Evolutionary conservation across 2,329 filamentous ascomycete genomes (phyloP).

Genomic region (Pseudogymnoascus sp.): DNA sequence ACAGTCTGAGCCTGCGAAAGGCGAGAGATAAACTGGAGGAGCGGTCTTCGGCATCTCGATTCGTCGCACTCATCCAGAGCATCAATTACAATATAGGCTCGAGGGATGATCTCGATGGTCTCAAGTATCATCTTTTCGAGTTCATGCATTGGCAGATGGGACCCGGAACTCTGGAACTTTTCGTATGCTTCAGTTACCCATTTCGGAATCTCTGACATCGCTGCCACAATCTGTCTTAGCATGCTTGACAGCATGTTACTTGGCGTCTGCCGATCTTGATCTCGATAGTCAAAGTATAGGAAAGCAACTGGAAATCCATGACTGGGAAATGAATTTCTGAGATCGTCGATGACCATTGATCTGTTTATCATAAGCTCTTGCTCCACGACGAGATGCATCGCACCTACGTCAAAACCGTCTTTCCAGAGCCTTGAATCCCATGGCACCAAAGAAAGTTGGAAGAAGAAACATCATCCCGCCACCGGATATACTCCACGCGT

Average conservation of each 20-base stretch:
- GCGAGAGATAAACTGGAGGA: background rate
- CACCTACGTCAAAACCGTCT: conserved; percentile 20
- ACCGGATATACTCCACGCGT: background rate
- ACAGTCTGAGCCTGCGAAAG: background rate
- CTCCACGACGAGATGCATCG: background rate
- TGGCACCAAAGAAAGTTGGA: conserved; percentile 18
- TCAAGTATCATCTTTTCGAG: conserved; percentile 4
- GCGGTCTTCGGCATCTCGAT: background rate
- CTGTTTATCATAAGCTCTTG: background rate
- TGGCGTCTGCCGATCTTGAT: conserved; percentile 21
- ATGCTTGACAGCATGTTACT: conserved; percentile 21
- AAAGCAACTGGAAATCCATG: conserved; percentile 17
- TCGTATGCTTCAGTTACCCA: conserved; percentile 23
- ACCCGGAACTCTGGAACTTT: conserved; percentile 9
- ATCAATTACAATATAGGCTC: background rate
- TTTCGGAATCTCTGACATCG: conserved; percentile 16
- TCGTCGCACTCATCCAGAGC: background rate
- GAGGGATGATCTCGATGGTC: background rate
- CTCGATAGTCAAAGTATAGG: conserved; percentile 28
- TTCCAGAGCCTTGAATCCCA: conserved; percentile 22
- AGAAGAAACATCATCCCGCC: background rate
- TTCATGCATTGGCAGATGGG: conserved; percentile 16
- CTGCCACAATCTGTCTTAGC: conserved; percentile 22
- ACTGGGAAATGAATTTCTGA: background rate
- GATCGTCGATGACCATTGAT: background rate